These are phyloP conservation scores for Yamadazyma dendronema DNA, from an alignment of 1,139 yeast genomes.

Conservation along the genomic window DNA sequence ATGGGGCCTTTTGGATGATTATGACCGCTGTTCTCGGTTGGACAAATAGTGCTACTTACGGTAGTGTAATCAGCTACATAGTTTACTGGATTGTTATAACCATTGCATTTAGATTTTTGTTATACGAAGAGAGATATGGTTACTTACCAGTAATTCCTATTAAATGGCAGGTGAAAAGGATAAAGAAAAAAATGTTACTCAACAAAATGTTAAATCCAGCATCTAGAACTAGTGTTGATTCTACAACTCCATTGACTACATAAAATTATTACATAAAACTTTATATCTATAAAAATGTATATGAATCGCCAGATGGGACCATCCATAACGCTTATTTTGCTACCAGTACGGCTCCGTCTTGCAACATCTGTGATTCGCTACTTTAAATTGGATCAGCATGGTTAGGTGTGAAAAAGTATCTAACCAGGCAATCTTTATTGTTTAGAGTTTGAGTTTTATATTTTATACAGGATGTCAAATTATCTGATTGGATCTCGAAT, in stretches of 20 bases:
- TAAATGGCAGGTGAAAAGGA: slow-evolving; percentile 55
- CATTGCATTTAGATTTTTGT: slow-evolving; percentile 24
- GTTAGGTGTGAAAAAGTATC: too few species aligned
- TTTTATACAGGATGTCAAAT: slow-evolving; percentile 4
- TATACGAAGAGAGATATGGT: slow-evolving; percentile 64
- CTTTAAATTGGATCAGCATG: neutral
- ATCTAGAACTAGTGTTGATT: slow-evolving; percentile 26
- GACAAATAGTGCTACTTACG: slow-evolving; percentile 51
- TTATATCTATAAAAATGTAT: too few species aligned
- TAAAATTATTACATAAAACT: neutral
- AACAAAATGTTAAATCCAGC: neutral
- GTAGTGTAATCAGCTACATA: slow-evolving; percentile 40
- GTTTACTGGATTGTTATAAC: slow-evolving; percentile 37
- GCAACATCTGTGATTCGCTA: neutral
- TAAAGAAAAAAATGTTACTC: slow-evolving; percentile 39
- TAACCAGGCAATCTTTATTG: neutral
- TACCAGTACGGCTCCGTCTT: neutral
- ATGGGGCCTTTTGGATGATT: slow-evolving; percentile 46
- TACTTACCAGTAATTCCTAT: slow-evolving; percentile 59
- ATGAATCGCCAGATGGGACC: too few species aligned
- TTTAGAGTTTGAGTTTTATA: neutral
- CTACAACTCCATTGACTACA: slow-evolving; percentile 24
- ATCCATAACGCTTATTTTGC: too few species aligned
- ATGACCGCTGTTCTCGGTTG: slow-evolving; percentile 47
- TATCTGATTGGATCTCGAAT: slow-evolving; percentile 9